Conservation (phyloP, 148 eudicot species). For the Chenopodium berlandieri region DNA sequence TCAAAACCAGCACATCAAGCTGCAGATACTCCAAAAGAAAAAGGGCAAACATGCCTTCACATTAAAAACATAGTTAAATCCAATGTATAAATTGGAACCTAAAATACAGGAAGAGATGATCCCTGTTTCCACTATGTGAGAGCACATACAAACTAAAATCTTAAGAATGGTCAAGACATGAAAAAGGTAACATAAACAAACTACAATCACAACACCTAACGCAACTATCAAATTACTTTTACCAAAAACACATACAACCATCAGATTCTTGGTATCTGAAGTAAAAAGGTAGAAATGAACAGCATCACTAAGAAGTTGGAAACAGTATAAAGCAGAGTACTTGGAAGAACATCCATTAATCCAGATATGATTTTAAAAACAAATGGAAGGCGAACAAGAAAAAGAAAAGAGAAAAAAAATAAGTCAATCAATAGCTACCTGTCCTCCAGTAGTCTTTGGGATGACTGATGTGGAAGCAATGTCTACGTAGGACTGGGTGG, state of each 20-base stretch:
- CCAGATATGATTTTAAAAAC: not conserved
- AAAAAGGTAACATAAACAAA: not conserved
- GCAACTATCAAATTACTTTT: not conserved
- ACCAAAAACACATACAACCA: not conserved
- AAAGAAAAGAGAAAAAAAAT: not conserved
- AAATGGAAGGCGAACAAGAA: conserved; percentile 1
- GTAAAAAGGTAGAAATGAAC: not conserved
- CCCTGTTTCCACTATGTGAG: not conserved
- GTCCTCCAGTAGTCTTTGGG: conserved; percentile 97
- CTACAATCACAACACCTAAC: not conserved
- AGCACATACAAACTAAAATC: not conserved
- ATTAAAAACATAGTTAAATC: not conserved
- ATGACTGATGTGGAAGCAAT: conserved; percentile 87
- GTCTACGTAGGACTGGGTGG: conserved; percentile 88
- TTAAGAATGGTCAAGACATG: not conserved
- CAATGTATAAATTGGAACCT: not conserved
- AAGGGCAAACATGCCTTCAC: not conserved
- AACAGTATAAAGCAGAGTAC: not conserved
- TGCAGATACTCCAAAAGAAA: not conserved
- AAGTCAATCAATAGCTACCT: conserved; percentile 44
- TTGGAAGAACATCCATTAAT: not conserved
- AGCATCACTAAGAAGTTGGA: not conserved
- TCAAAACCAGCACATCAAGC: not conserved
- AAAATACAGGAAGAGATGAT: not conserved
- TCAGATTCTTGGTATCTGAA: not conserved